Percentiles rank a stretch among this genome's conserved stretches.
Conservation (phyloP, 2,329 filamentous ascomycete species). For the Orbilia ellipsospora region DNA sequence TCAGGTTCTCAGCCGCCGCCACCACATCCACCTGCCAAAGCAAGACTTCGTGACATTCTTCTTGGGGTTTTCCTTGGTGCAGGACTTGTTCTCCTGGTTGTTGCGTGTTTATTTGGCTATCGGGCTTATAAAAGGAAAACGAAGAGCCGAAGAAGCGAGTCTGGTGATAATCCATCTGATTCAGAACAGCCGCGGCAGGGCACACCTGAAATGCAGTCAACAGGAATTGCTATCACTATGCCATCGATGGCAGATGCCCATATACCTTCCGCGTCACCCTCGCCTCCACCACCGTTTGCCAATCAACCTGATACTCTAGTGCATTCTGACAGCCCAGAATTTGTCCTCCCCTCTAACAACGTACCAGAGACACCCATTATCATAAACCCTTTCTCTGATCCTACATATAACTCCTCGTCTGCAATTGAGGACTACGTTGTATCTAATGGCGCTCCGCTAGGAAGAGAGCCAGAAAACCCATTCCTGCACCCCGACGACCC, state of each 20-base stretch:
- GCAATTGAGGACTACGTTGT: slow-evolving; percentile 50
- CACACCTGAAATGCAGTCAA: slow-evolving; percentile 43
- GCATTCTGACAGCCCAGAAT: neutral
- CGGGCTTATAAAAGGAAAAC: slow-evolving; percentile 41
- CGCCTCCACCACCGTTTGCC: slow-evolving; percentile 31
- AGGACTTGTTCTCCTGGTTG: slow-evolving; percentile 36
- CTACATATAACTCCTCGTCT: slow-evolving; percentile 52
- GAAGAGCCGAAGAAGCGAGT: slow-evolving; percentile 10
- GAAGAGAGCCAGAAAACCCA: slow-evolving; percentile 49
- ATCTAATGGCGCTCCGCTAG: slow-evolving; percentile 34
- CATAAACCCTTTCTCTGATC: slow-evolving; percentile 52
- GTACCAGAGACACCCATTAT: slow-evolving; percentile 30
- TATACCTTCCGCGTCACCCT: neutral
- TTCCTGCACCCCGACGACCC: slow-evolving; percentile 48
- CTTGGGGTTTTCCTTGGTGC: slow-evolving; percentile 46
- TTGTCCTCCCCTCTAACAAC: neutral
- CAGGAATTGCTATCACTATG: slow-evolving; percentile 41
- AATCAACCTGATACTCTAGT: neutral
- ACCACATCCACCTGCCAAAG: slow-evolving; percentile 10
- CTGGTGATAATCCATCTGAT: slow-evolving; percentile 10
- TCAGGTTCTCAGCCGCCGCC: slow-evolving; percentile 10
- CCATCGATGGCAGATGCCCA: slow-evolving; percentile 33
- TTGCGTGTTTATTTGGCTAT: slow-evolving; percentile 42
- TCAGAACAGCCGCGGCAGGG: slow-evolving; percentile 26
- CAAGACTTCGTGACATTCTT: slow-evolving; percentile 40